phyloP scores from a whole-genome alignment of 257 asterid genomes.

The Solanum sejunctum region DNA sequence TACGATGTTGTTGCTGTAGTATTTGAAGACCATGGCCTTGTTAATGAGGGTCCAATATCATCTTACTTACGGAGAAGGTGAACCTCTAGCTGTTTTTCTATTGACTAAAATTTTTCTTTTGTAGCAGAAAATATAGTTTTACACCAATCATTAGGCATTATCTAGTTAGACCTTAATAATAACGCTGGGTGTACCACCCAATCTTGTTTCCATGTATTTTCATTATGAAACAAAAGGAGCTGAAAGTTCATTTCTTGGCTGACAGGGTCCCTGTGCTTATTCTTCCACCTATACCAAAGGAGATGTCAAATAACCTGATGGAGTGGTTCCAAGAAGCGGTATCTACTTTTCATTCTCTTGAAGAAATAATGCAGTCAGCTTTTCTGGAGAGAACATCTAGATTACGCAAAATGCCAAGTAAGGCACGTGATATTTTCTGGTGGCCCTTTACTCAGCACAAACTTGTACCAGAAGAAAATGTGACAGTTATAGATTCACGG shows the following conservation, averaged over 20 bases:
- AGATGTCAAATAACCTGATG: slow-evolving; percentile 63
- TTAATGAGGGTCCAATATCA: slow-evolving; percentile 60
- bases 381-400: slow-evolving; percentile 47
- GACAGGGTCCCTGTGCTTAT: slow-evolving; percentile 79
- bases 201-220: background rate
- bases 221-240: background rate
- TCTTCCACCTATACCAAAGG: slow-evolving; percentile 78
- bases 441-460: slow-evolving; percentile 99
- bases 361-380: slow-evolving; percentile 58
- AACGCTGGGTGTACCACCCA: background rate
- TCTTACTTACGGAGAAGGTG: slow-evolving; percentile 72
- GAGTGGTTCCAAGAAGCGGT: slow-evolving; percentile 72
- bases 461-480: slow-evolving; percentile 64
- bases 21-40: slow-evolving; percentile 80
- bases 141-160: background rate
- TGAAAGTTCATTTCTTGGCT: background rate
- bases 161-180: background rate
- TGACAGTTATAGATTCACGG: slow-evolving; percentile 93
- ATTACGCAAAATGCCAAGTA: slow-evolving; percentile 61
- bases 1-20: slow-evolving; percentile 82
- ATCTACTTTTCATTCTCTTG: slow-evolving; percentile 54
- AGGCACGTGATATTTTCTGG: slow-evolving; percentile 70
- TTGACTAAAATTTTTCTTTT: background rate
- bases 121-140: background rate
- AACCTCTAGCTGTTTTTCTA: background rate